These are phyloP conservation scores for Cladosporium sp. DNA, from an alignment of 2,329 filamentous ascomycete genomes.

Conservation along the genomic window DNA sequence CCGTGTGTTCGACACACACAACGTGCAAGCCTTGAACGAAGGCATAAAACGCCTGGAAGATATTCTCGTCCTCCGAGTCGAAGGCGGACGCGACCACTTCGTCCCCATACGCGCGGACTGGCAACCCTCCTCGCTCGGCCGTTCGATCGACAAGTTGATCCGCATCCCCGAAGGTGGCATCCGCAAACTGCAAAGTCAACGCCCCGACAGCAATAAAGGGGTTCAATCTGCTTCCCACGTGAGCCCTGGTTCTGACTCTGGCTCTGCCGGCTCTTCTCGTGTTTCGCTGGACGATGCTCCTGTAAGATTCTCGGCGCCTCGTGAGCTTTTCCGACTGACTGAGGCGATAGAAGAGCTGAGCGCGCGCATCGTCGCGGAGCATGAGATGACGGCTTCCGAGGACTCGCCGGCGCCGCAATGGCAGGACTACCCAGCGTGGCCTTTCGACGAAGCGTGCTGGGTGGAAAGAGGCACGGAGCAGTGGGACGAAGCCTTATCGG, in stretches of 20 bases:
- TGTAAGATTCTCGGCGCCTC: constrained; percentile 76
- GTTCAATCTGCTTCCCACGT: constrained; percentile 10
- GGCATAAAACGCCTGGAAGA: constrained; percentile 70
- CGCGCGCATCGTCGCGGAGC: constrained; percentile 61
- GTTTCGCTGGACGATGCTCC: constrained; percentile 40
- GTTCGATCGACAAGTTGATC: constrained; percentile 85
- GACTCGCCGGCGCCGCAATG: constrained; percentile 48
- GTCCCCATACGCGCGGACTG: constrained; percentile 76
- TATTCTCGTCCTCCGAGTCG: constrained; percentile 80
- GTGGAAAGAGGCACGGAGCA: constrained; percentile 40
- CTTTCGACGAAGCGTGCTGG: constrained; percentile 57
- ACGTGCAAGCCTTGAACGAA: constrained; percentile 71
- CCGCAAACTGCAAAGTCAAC: constrained; percentile 65
- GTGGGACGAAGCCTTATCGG: constrained; percentile 46
- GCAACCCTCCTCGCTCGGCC: constrained; percentile 78
- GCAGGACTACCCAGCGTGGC: constrained; percentile 58
- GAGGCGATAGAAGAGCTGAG: constrained; percentile 68
- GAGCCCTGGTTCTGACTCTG: neutral
- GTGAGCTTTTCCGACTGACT: constrained; percentile 86
- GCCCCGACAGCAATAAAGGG: constrained; percentile 39
- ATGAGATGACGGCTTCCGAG: constrained; percentile 54
- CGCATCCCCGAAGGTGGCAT: constrained; percentile 76
- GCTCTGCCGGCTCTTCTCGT: neutral
- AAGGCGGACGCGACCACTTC: constrained; percentile 86
- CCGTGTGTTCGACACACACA: constrained; percentile 62